These are phyloP conservation scores for Colletotrichum eleusines DNA, from an alignment of 2,329 filamentous ascomycete genomes.

Conservation along the genomic window DNA sequence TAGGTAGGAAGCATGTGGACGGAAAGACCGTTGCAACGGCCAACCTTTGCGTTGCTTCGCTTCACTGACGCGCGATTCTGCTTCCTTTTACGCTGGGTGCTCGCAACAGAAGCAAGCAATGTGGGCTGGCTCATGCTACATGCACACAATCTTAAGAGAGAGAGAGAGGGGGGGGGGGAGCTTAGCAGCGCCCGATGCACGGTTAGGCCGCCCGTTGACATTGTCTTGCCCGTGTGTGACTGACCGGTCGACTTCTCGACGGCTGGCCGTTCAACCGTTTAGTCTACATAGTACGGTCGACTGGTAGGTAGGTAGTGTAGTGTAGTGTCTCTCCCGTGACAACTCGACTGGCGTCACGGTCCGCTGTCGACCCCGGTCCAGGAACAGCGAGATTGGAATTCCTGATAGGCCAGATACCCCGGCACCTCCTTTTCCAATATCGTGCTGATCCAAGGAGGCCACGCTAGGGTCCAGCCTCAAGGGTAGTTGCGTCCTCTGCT, in stretches of 20 bases:
- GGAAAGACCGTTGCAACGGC: conserved; percentile 2
- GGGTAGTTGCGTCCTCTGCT: conserved; percentile 36
- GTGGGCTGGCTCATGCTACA: conserved; percentile 1
- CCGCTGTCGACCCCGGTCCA: conserved; percentile 22
- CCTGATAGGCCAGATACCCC: conserved; percentile 35
- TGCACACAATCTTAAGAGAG: neutral
- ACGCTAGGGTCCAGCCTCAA: conserved; percentile 32
- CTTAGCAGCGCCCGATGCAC: conserved; percentile 1
- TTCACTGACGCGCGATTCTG: conserved; percentile 29
- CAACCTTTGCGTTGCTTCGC: conserved; percentile 6
- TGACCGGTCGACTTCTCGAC: conserved; percentile 23
- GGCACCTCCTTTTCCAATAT: conserved; percentile 41
- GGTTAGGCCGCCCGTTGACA: conserved; percentile 31
- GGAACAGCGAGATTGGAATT: conserved; percentile 32
- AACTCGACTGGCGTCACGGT: conserved; percentile 14
- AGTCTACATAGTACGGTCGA: neutral
- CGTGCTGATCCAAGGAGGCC: conserved; percentile 17
- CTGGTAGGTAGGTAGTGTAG: neutral
- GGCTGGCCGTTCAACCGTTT: conserved; percentile 35
- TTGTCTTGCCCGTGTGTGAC: conserved; percentile 11
- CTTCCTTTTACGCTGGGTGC: conserved; percentile 28
- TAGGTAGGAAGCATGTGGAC: neutral
- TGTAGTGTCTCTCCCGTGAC: neutral
- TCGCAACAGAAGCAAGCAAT: neutral
- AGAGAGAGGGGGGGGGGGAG: neutral